These are phyloP conservation scores for Hibiscus trionum DNA, from an alignment of 345 rosid species.

Conservation along the genomic window DNA sequence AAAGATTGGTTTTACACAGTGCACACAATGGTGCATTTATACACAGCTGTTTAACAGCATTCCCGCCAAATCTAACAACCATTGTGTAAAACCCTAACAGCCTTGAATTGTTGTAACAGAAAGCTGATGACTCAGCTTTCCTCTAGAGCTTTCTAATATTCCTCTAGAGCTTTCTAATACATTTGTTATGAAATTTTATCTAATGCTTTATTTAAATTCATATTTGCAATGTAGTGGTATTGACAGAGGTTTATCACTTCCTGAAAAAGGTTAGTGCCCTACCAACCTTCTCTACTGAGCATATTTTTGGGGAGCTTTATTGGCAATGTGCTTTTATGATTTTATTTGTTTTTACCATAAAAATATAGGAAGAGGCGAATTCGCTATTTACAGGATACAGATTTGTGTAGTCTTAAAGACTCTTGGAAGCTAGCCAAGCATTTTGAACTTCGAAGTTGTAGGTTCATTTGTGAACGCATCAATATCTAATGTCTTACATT, in stretches of 20 bases:
- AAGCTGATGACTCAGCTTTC: no score
- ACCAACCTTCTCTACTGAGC: constrained; percentile 91
- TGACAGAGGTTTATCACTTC: constrained; percentile 22
- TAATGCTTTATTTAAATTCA: neutral
- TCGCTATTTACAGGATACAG: constrained; percentile 17
- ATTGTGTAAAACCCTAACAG: no score
- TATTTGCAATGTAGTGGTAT: constrained; percentile 3
- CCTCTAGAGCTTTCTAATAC: no score
- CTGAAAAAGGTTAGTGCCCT: constrained; percentile 85
- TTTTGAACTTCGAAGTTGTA: constrained; percentile 32
- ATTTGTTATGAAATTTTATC: neutral
- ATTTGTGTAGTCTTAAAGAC: constrained; percentile 29
- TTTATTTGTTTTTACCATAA: constrained; percentile 91
- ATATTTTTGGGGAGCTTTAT: constrained; percentile 80
- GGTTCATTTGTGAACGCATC: neutral
- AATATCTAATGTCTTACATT: neutral
- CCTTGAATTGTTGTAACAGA: no score
- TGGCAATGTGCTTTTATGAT: constrained; percentile 95
- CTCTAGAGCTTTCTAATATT: no score
- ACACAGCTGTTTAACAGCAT: no score
- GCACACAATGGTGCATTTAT: no score
- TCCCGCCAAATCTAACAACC: no score
- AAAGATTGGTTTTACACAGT: no score
- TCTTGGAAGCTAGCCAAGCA: constrained; percentile 9
- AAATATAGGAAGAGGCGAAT: constrained; percentile 31